Percentiles rank a stretch among this genome's conserved stretches.
Evolutionary conservation across 2,329 filamentous ascomycete species (phyloP).

Genomic region (Triangularia verruculosa): DNA sequence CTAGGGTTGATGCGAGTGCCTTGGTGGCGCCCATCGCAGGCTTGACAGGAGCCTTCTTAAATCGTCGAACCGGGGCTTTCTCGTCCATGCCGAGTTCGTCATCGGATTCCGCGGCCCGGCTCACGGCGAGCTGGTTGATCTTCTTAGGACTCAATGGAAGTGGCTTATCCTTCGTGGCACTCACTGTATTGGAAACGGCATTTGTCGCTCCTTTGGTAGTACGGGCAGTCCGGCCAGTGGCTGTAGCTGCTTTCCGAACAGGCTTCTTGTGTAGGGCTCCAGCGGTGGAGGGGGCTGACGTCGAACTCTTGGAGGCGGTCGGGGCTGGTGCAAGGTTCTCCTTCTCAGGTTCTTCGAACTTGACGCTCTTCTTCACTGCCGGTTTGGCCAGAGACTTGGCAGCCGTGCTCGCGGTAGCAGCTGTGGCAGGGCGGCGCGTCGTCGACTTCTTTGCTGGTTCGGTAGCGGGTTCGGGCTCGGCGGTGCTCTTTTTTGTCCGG

Average conservation of each 20-base stretch:
- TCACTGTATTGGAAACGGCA: constrained; percentile 30
- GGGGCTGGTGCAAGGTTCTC: constrained; percentile 53
- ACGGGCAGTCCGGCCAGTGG: constrained; percentile 30
- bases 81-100: constrained; percentile 57
- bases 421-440: constrained; percentile 38
- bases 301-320: constrained; percentile 32
- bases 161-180: constrained; percentile 28
- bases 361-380: constrained; percentile 58
- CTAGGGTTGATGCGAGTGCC: constrained; percentile 15
- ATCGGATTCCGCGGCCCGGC: constrained; percentile 48
- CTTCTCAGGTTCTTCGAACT: constrained; percentile 63
- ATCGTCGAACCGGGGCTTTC: constrained; percentile 48
- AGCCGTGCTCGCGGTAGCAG: constrained; percentile 25
- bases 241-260: constrained; percentile 45
- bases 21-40: constrained; percentile 38
- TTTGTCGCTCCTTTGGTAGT: constrained; percentile 30
- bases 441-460: constrained; percentile 35
- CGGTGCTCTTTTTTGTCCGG: constrained; percentile 16
- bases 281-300: constrained; percentile 23
- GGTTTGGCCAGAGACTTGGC: constrained; percentile 39
- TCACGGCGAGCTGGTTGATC: constrained; percentile 54
- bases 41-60: constrained; percentile 57
- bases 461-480: constrained; percentile 23
- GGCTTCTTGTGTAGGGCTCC: constrained; percentile 42
- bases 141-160: constrained; percentile 64